These are phyloP conservation scores for Pseudogymnoascus verrucosus DNA, from an alignment of 2,329 filamentous ascomycete species.

Conservation along the genomic window DNA sequence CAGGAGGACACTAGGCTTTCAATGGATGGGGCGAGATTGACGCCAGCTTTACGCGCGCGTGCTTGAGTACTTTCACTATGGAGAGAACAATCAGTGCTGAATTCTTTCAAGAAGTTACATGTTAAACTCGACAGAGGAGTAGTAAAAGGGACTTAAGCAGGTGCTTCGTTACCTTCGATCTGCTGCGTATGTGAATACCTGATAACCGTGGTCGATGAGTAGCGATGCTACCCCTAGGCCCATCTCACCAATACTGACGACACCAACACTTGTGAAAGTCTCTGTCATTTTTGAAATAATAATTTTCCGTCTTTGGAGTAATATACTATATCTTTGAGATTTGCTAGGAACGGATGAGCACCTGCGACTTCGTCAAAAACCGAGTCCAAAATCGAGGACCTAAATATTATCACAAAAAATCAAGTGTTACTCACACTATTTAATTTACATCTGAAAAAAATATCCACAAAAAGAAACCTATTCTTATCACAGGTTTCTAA, in stretches of 20 bases:
- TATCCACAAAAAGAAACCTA: neutral
- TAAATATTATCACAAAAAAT: neutral
- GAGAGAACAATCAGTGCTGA: neutral
- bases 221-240: slow-evolving; percentile 51
- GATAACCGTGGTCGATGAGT: slow-evolving; percentile 46
- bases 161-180: slow-evolving; percentile 39
- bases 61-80: slow-evolving; percentile 6
- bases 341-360: neutral
- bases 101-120: neutral
- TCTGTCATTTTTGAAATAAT: neutral
- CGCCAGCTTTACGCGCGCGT: neutral
- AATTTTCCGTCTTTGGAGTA: neutral
- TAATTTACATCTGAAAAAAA: neutral
- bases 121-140: neutral
- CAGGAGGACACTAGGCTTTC: slow-evolving; percentile 4
- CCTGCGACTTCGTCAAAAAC: neutral
- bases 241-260: slow-evolving; percentile 59
- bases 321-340: neutral
- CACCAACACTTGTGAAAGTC: slow-evolving; percentile 34
- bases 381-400: neutral
- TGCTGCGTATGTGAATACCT: slow-evolving; percentile 47
- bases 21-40: neutral
- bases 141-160: neutral
- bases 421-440: neutral
- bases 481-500: neutral